Base-by-base conservation (phyloP, 768 basidiomycete species). In the Mycena kentingensis region DNA sequence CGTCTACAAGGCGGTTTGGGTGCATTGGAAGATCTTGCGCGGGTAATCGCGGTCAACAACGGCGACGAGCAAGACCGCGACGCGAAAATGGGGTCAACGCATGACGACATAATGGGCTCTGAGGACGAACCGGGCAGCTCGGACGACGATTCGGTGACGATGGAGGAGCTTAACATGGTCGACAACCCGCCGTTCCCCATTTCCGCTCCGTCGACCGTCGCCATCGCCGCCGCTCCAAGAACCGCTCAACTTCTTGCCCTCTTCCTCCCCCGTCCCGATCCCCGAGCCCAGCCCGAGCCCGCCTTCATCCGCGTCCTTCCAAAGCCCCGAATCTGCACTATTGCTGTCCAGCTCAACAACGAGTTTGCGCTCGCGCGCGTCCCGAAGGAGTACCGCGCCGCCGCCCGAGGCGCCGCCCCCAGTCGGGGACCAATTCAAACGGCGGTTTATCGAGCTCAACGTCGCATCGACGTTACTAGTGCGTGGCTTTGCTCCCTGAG, bases 1-100 rank as follows among this genome's bases (percentile, higher is more conserved):
- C 83, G 90, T 24, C 71, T 99, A 36, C 84, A 87, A 60, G 93
- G 93, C n/a, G 95, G 96, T 5, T 71, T 97, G 11, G 73, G 83
- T 2, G 86, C 88, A 12, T 73, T 97, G 47, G 94, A 97, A 65
- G 87, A 90, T 49, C 75, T 99, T 6, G 92, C 94, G 0, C 83
- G 85, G 24, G 90, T 95, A 2, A 88, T 97, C 15, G 80, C 85
- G 0, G 73, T 85, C 41, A 82, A 81, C 43, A 77, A 76, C 21
- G 79, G 79, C 13, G 78, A 79, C 16, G 80, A 79, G 4, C 72
- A 70, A 15, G 78, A 82, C 49, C 73, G 77, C 27, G 83, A 85
- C 19, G 68, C 75, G 12, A 26, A 42, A 10, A 81, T 81, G 68
- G 83, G 86, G 34, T 84, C 84, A 31, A 76, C 74, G 39, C 72